phyloP scores from a whole-genome alignment of 2,329 filamentous ascomycete species.

The Scedosporium boydii region DNA sequence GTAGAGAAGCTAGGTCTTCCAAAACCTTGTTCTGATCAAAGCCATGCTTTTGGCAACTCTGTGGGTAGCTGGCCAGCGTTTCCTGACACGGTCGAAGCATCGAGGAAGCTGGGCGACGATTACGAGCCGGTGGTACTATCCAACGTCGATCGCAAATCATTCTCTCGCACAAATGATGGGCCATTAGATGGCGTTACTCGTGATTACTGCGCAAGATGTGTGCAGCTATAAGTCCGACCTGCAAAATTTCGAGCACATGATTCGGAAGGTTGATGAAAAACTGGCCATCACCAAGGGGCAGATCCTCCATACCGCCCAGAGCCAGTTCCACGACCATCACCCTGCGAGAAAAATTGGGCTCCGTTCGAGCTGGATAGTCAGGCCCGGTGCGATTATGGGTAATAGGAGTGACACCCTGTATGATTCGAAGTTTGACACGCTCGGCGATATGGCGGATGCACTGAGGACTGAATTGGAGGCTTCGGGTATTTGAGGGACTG shows the following conservation, averaged over 20 bases:
- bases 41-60: slow-evolving; percentile 38
- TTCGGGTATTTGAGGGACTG: too few species aligned
- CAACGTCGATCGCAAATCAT: slow-evolving; percentile 46
- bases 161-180: slow-evolving; percentile 31
- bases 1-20: slow-evolving; percentile 31
- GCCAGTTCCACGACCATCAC: slow-evolving; percentile 63
- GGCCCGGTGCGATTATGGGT: slow-evolving; percentile 30
- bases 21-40: slow-evolving; percentile 25
- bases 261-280: slow-evolving; percentile 38
- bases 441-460: slow-evolving; percentile 49
- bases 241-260: slow-evolving; percentile 57
- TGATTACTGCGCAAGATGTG: slow-evolving; percentile 62
- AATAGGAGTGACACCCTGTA: slow-evolving; percentile 30
- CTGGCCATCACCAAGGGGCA: slow-evolving; percentile 45
- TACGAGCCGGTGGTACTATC: slow-evolving; percentile 43
- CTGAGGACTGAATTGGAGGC: slow-evolving; percentile 26
- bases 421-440: slow-evolving; percentile 46
- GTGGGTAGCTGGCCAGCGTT: slow-evolving; percentile 50
- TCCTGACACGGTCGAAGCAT: slow-evolving; percentile 30
- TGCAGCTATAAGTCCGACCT: slow-evolving; percentile 61
- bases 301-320: slow-evolving; percentile 57
- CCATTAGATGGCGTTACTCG: slow-evolving; percentile 38
- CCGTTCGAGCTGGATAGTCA: slow-evolving; percentile 50
- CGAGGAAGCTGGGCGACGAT: slow-evolving; percentile 35
- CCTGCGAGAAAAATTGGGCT: slow-evolving; percentile 52